Conservation (phyloP, 306 rosid genomes). For the Clitoria ternatea region DNA sequence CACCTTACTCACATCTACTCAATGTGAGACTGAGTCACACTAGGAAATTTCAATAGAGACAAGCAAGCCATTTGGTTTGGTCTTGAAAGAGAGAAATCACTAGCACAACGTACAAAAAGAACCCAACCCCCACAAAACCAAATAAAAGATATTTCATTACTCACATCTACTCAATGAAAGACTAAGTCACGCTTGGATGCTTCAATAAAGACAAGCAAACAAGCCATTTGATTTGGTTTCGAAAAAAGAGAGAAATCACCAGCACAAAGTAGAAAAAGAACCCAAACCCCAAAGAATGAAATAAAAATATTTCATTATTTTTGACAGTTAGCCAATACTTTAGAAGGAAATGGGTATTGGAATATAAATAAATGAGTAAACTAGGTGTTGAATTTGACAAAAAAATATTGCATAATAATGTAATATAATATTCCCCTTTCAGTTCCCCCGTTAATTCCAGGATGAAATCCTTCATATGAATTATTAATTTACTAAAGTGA, state of each 20-base stretch:
- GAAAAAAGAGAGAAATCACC: neutral
- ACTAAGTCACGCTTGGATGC: too few species aligned
- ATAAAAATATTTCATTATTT: neutral
- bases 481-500: neutral
- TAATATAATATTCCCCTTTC: neutral
- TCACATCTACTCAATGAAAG: too few species aligned
- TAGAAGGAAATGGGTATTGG: neutral
- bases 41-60: too few species aligned
- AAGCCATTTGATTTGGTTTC: neutral
- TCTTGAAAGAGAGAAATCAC: too few species aligned
- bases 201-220: too few species aligned
- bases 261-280: neutral
- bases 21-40: too few species aligned
- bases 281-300: neutral
- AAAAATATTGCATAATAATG: neutral
- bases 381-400: neutral
- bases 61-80: too few species aligned
- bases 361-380: neutral
- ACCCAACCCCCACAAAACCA: too few species aligned
- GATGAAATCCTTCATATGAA: constrained; percentile 1
- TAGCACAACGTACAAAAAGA: too few species aligned
- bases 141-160: too few species aligned
- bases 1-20: too few species aligned
- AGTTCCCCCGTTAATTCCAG: neutral
- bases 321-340: neutral